Conservation (phyloP, 495 filamentous ascomycete genomes). For the Penicillium atrosanguineum region DNA sequence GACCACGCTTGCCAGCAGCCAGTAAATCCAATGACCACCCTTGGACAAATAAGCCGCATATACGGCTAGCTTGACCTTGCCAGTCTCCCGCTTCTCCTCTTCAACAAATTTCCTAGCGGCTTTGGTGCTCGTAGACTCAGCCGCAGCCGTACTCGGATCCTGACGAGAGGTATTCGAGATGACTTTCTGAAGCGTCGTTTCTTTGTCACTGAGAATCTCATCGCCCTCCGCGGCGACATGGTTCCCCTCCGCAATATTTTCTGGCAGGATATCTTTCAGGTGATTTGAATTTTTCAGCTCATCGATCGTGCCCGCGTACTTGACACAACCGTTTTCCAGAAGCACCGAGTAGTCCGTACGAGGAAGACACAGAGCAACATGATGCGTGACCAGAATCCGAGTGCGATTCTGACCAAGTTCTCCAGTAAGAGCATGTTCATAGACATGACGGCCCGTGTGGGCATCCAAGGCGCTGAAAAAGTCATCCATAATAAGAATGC, state of each 20-base stretch:
- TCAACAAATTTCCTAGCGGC: constrained; percentile 67
- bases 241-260: constrained; percentile 12
- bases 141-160: constrained; percentile 41
- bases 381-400: constrained; percentile 78
- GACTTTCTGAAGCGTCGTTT: constrained; percentile 22
- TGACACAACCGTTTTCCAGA: constrained; percentile 58
- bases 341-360: constrained; percentile 69
- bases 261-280: constrained; percentile 24
- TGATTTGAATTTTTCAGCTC: constrained; percentile 21
- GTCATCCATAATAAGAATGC: constrained; percentile 77
- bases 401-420: constrained; percentile 67
- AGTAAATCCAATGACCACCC: constrained; percentile 49
- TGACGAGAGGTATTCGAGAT: constrained; percentile 23
- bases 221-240: constrained; percentile 2
- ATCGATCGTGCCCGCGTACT: constrained; percentile 28
- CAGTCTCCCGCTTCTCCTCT: constrained; percentile 67
- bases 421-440: constrained; percentile 70
- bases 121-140: constrained; percentile 43
- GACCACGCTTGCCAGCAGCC: constrained; percentile 11
- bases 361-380: constrained; percentile 65
- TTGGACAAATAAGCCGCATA: constrained; percentile 66
- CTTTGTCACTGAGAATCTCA: constrained; percentile 10
- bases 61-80: constrained; percentile 59
- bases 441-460: constrained; percentile 76
- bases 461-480: constrained; percentile 71